phyloP scores from a whole-genome alignment of 2,329 filamentous ascomycete species.

The Arthrobotrys conoides region DNA sequence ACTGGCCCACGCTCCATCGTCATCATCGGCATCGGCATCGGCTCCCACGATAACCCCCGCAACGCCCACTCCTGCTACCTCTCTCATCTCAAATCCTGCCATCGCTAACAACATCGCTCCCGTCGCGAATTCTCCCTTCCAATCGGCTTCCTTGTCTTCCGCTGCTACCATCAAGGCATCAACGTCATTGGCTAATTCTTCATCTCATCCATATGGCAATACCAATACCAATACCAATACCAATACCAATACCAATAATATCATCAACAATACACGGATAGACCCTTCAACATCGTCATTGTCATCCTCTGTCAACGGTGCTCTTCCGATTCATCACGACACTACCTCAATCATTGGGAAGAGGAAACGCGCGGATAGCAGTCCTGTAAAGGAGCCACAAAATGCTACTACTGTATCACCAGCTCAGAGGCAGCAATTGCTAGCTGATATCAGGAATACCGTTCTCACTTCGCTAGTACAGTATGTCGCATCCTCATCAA shows the following conservation, averaged over 20 bases:
- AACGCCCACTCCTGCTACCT: background rate
- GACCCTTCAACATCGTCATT: background rate
- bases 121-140: conserved; percentile 13
- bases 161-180: conserved; percentile 10
- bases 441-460: conserved; percentile 34
- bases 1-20: conserved; percentile 33
- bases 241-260: background rate
- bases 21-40: conserved; percentile 25
- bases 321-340: conserved; percentile 35
- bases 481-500: conserved; percentile 14
- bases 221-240: background rate
- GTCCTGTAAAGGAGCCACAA: conserved; percentile 50
- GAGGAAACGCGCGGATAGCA: conserved; percentile 57
- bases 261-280: conserved; percentile 3
- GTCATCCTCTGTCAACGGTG: conserved; percentile 30
- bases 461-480: conserved; percentile 32
- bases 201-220: background rate
- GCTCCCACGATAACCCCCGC: conserved; percentile 30
- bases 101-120: conserved; percentile 9
- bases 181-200: conserved; percentile 18
- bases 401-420: conserved; percentile 18
- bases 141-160: conserved; percentile 17
- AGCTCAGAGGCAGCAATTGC: conserved; percentile 44
- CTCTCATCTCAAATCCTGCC: conserved; percentile 11
- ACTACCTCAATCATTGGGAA: conserved; percentile 57